Base-by-base conservation (phyloP, 371 early-diverging fungal genomes). In the Circinella minor region DNA sequence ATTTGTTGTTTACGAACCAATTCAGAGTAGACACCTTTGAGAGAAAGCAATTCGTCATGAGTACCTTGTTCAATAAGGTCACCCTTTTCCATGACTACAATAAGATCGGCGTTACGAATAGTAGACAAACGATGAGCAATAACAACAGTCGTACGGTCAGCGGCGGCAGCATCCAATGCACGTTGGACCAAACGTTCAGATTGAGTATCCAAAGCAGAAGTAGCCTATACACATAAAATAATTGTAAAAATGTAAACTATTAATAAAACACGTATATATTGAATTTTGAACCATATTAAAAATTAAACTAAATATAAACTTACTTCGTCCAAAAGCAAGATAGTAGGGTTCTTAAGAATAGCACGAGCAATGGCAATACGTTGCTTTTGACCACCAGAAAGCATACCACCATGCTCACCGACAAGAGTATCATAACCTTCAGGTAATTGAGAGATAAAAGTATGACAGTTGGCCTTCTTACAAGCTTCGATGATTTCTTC, bases 111-210 rank as follows among this genome's bases (percentile, higher is more conserved):
- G 70, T 94, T 88, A 49, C 82, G 81, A 59, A 90, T 83, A 6
- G 93, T 94, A 46, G 92, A 90, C 13, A 94, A 78, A 15, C 93
- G 87, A 74, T 97, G 97, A 0, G 97, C 96, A 71, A 98, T 92
- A 4, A 95, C 90, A 55, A 99, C 86, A 9, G 95, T 95, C 0
- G 96, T 95, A 34, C 96, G 83, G 54, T 89, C 86, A 20, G 76
- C 68, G 13, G 91, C 49, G 8, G 95, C 95, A 14, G 74, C 79
- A 66, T 95, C 95, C 49, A 93, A 77, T n/a, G 93, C 93, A 14
- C 72, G 78, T 73, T 93, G 94, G 0, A 95, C 93, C n/a, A 92
- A 77, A 36, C 90, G 83, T 74, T 98, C 97, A 6, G 92, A 91
- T 69, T 88, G 84, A 0, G 92, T 89, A 74, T 93, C 93, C 55